phyloP scores from a whole-genome alignment of 768 basidiomycete species.

The Termitomyces sp. region DNA sequence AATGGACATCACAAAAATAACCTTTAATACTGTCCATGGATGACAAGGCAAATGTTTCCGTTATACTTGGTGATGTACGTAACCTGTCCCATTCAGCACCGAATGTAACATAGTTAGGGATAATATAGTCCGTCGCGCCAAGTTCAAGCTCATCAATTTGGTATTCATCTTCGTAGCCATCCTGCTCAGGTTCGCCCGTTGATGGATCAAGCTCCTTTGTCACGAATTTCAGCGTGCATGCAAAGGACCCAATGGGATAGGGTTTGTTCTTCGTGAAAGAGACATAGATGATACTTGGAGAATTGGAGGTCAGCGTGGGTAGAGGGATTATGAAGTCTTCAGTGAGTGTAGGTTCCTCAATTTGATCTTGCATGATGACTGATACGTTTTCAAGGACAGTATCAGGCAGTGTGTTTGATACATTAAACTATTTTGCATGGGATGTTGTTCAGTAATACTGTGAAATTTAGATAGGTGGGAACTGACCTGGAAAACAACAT shows the following conservation, averaged over 20 bases:
- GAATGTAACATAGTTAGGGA: constrained; percentile 93
- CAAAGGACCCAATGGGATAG: constrained; percentile 82
- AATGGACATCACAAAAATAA: constrained; percentile 29
- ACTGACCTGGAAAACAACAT: constrained; percentile 93
- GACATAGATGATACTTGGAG: constrained; percentile 87
- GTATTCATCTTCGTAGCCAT: constrained; percentile 99
- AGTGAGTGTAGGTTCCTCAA: constrained; percentile 66
- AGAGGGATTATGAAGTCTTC: constrained; percentile 95
- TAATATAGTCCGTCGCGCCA: constrained; percentile 89
- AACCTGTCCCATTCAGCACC: constrained; percentile 94
- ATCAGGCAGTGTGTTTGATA: constrained; percentile 94
- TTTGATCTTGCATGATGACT: constrained; percentile 83
- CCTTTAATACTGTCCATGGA: constrained; percentile 94
- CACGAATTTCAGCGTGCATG: constrained; percentile 87
- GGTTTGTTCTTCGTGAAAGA: constrained; percentile 84
- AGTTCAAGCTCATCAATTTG: constrained; percentile 95
- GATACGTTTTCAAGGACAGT: constrained; percentile 93
- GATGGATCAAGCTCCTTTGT: constrained; percentile 97
- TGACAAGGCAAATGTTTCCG: constrained; percentile 90
- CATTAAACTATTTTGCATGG: constrained; percentile 73
- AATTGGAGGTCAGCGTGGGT: constrained; percentile 62
- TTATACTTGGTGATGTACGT: constrained; percentile 67
- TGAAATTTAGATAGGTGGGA: not conserved
- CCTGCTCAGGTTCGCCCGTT: constrained; percentile 93
- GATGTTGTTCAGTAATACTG: not conserved